phyloP scores from a whole-genome alignment of 192 early-diverging fungal species.

The Linnemannia exigua region DNA sequence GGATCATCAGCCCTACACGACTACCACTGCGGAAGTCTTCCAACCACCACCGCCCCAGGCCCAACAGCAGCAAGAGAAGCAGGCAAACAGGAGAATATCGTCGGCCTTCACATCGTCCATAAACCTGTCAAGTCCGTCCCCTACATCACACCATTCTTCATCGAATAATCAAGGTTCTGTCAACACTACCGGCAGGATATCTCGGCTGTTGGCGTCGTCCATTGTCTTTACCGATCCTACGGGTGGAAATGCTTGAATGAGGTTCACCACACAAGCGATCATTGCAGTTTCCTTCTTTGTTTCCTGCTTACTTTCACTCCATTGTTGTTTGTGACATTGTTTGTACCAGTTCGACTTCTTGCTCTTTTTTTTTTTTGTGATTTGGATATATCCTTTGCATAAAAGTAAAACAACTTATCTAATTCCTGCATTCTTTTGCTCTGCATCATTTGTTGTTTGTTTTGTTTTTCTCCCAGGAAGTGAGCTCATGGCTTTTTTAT shows the following conservation, averaged over 20 bases:
- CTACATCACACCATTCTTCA: not conserved
- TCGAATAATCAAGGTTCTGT: not conserved
- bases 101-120: constrained; percentile 50
- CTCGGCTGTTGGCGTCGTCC: constrained; percentile 35
- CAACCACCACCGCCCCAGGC: not conserved
- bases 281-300: not conserved
- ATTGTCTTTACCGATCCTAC: constrained; percentile 44
- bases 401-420: not conserved
- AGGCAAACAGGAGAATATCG: constrained; percentile 15
- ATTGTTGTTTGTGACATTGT: not conserved
- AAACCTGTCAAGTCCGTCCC: constrained; percentile 9
- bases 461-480: not conserved
- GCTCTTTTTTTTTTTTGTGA: too few species aligned
- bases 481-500: not conserved
- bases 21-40: not conserved
- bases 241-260: not conserved
- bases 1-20: not conserved
- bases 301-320: too few species aligned
- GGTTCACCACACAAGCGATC: not conserved
- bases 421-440: not conserved
- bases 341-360: too few species aligned
- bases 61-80: not conserved
- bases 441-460: not conserved
- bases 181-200: constrained; percentile 18
- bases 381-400: not conserved